phyloP scores from a whole-genome alignment of 257 asterid species.

The Parsonsia alboflavescens region DNA sequence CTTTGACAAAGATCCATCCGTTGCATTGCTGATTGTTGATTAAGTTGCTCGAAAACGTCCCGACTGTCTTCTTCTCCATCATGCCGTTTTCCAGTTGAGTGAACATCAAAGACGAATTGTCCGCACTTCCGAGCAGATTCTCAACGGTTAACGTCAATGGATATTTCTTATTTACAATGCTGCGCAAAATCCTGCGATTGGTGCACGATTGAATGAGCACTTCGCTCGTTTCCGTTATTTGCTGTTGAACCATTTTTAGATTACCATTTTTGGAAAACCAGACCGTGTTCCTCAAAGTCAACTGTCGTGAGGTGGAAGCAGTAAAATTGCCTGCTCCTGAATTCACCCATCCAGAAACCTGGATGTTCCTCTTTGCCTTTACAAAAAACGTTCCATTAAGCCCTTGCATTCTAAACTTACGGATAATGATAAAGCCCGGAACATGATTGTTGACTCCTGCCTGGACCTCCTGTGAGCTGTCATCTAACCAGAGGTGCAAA shows the following conservation, averaged over 20 bases:
- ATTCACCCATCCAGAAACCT: constrained; percentile 72
- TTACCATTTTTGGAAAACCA: constrained; percentile 41
- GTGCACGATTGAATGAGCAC: constrained; percentile 23
- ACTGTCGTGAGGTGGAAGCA: constrained; percentile 21
- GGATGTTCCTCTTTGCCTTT: constrained; percentile 41
- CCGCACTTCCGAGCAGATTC: constrained; percentile 28
- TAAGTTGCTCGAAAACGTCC: constrained; percentile 23
- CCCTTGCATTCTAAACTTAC: constrained; percentile 25
- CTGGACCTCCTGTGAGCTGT: constrained; percentile 31
- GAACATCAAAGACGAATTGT: constrained; percentile 29
- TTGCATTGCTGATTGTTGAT: constrained; percentile 37
- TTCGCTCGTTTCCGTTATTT: constrained; percentile 35
- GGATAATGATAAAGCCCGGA: constrained; percentile 32
- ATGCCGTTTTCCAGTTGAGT: constrained; percentile 40
- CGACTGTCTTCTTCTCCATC: constrained; percentile 30
- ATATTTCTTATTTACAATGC: constrained; percentile 28
- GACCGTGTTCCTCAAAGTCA: constrained; percentile 49
- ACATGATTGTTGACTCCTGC: constrained; percentile 37
- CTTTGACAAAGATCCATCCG: constrained; percentile 69
- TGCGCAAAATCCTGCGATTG: constrained; percentile 20
- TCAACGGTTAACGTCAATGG: constrained; percentile 41
- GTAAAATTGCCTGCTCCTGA: constrained; percentile 70
- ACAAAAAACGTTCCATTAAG: constrained; percentile 54
- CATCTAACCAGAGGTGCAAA: constrained; percentile 80
- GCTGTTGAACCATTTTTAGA: constrained; percentile 42